These are phyloP conservation scores for Plantago rigida DNA, from an alignment of 305 asterid species.

Conservation along the genomic window DNA sequence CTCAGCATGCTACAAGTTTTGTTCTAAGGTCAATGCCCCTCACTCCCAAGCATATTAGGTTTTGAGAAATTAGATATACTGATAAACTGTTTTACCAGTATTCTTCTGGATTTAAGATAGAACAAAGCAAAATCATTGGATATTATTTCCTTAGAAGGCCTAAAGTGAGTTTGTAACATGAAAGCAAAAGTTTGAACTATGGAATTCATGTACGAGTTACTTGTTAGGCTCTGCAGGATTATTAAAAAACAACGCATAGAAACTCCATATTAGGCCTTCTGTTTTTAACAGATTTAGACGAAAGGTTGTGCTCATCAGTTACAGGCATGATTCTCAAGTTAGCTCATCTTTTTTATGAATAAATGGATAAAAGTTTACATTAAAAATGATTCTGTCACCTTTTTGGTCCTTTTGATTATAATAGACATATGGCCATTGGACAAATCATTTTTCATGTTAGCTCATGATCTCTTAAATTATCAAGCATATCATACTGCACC, in stretches of 20 bases:
- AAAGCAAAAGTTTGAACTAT: too few relatives aligned
- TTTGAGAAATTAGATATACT: too few relatives aligned
- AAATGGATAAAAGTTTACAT: too few relatives aligned
- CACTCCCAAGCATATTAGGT: too few relatives aligned
- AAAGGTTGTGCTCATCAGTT: neutral
- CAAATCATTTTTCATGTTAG: too few relatives aligned
- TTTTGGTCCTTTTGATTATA: too few relatives aligned
- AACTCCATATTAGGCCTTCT: neutral
- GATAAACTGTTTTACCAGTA: too few relatives aligned
- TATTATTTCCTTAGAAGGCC: neutral
- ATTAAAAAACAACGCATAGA: neutral
- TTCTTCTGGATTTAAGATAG: neutral
- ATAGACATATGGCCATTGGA: too few relatives aligned
- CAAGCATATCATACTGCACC: too few relatives aligned
- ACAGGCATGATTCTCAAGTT: neutral
- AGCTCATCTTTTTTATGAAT: too few relatives aligned
- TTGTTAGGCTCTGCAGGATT: neutral
- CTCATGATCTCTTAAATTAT: too few relatives aligned
- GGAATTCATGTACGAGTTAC: neutral
- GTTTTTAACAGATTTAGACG: neutral
- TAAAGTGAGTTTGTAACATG: neutral
- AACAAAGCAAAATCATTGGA: neutral
- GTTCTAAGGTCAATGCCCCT: neutral
- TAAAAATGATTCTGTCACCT: too few relatives aligned
- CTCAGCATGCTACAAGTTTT: conserved; percentile 8